Percentiles rank a stretch among this genome's conserved stretches.
phyloP scores from a whole-genome alignment of 1,139 yeast genomes.

The Scheffersomyces segobiensis region DNA sequence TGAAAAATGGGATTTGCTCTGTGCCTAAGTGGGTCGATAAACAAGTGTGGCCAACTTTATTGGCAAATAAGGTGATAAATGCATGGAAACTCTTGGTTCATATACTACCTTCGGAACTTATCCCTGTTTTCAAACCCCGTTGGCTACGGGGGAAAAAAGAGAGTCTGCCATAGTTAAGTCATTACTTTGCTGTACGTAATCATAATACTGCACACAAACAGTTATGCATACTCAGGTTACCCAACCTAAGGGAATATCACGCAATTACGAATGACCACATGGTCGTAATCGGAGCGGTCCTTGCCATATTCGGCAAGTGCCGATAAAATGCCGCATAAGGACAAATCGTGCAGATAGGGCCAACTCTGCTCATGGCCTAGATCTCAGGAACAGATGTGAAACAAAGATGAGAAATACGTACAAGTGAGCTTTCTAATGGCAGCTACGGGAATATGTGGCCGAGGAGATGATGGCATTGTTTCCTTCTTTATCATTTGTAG shows the following conservation, averaged over 20 bases:
- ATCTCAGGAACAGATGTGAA: too few species aligned
- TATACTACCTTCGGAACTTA: not conserved
- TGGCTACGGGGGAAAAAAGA: not conserved
- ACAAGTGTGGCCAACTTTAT: not conserved
- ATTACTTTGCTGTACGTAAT: not conserved
- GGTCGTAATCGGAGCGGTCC: not conserved
- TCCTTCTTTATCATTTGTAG: not conserved
- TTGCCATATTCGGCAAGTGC: not conserved
- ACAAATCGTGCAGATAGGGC: not conserved
- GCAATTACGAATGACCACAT: not conserved
- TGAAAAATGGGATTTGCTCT: not conserved
- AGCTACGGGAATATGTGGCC: not conserved
- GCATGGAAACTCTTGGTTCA: not conserved
- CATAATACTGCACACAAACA: not conserved
- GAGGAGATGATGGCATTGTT: not conserved
- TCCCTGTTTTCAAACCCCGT: not conserved
- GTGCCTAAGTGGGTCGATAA: not conserved
- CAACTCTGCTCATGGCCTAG: too few species aligned
- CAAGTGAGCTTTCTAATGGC: not conserved
- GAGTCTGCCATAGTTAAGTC: not conserved
- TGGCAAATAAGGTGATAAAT: not conserved
- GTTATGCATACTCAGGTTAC: not conserved
- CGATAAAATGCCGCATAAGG: not conserved
- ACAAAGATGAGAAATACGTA: not conserved
- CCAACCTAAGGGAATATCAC: not conserved